These are phyloP conservation scores for Sporothrix dimorphospora DNA, from an alignment of 2,329 filamentous ascomycete species.

Conservation along the genomic window DNA sequence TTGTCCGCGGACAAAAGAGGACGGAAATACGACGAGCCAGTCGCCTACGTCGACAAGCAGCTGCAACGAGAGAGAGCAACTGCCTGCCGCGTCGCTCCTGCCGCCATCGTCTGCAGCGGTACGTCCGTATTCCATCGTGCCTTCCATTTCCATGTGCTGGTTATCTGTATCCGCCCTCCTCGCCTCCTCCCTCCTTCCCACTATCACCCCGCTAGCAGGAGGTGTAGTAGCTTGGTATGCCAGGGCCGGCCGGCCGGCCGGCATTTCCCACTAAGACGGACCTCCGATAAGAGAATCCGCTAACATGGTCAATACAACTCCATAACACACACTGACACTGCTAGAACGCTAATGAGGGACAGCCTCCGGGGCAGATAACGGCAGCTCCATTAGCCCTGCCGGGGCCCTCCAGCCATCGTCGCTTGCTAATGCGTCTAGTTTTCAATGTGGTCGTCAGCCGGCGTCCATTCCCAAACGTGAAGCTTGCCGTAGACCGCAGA, in stretches of 20 bases:
- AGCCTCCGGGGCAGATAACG: constrained; percentile 1
- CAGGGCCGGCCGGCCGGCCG: constrained; percentile 15
- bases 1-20: not conserved
- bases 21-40: constrained; percentile 11
- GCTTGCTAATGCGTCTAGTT: not conserved
- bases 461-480: not conserved
- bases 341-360: not conserved
- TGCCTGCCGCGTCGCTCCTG: constrained; percentile 16
- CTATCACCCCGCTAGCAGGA: not conserved
- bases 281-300: not conserved
- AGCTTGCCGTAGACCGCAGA: not conserved
- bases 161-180: constrained; percentile 3
- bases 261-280: constrained; percentile 5
- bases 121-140: constrained; percentile 7
- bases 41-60: not conserved
- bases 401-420: not conserved
- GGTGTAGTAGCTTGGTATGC: not conserved
- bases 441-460: not conserved
- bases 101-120: not conserved
- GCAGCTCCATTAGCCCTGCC: not conserved
- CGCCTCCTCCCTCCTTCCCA: not conserved
- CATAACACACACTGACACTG: not conserved
- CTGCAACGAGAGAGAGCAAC: not conserved
- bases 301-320: not conserved
- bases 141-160: constrained; percentile 5